Base-by-base conservation (phyloP, 805 yeast species). In the Candida schatavii region DNA sequence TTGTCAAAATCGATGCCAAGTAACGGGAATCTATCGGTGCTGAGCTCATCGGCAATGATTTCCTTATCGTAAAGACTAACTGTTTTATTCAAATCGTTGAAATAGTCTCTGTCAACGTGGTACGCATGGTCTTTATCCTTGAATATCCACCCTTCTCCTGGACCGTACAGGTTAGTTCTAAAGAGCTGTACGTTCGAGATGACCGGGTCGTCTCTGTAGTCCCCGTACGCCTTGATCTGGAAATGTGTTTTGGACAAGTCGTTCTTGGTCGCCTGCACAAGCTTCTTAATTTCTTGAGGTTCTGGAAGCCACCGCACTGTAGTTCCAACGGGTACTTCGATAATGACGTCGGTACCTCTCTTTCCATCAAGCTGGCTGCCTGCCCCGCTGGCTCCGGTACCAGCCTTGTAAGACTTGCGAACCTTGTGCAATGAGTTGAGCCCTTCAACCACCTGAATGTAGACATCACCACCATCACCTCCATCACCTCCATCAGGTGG, bases 401-500 rank as follows among this genome's bases (percentile, higher is more conserved):
- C 75, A 0, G 97, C 97, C 14, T 68, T 68, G 61, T 89, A 88
- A 13, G 75, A 74, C 28, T 83, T 75, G 46, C 76, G 76, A 22
- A 91, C 54, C 45, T 80, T 80, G 51, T 88, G 88, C 44, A 93
- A 62, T 3, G 93, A 83, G 28, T 81, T 77, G 33, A 86, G 52
- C 18, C 85, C 86, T 38, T 78, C 78, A 1, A 83, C 81, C 2
- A 95, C 96, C 56, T 83, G 87, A 2, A 93, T 78, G 57, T 84
- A 91, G 2, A 93, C 75, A 40, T 83, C 74, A 2, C 99, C 99
- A 18, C 99, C 99, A 46, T 73, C 68, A 3, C 98, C 99, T 23
- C 99, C 99, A 64, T 93, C 97, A 7, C 99, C 99, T n/a, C 99
- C 99, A 61, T 90, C 95, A 0, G 99, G 96, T 0, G 99, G 98